Evolutionary conservation across 495 filamentous ascomycete species (phyloP), one percentile per base, ranked within the genome.

Genomic region (Penicillium lividum): DNA sequence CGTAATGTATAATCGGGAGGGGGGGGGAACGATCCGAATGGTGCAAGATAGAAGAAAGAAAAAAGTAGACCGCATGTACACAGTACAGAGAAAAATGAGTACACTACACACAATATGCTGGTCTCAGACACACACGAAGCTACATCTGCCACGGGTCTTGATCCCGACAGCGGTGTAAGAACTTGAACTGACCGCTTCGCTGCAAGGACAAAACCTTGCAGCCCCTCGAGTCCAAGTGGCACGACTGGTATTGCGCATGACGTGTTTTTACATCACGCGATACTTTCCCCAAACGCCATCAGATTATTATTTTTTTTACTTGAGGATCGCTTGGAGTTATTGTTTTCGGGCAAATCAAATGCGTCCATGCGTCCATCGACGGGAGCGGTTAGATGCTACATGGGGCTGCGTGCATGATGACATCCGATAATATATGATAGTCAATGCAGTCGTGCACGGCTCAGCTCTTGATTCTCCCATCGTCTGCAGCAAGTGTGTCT

Each of bases 191-290:
- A 76, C 73, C 73, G 73, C 73, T 60, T 66, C 64, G 7, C 63
- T 68, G 66, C 53, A 59, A 66, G 68, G 64, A 63, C 40, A 59
- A 55, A 22, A 67, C 70, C 65, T 68, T 75, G 68, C 68, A 70
- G 64, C 51, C 51, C 47, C 46, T 40, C 47, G 46, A 59, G 59
- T 43, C 48, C 42, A 43, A 63, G 53, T 59, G 53, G 61, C 49
- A 60, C 44, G 51, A 56, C 22, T 34, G 9, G 7, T 7, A 47
- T 36, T 25, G 11, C 44, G 53, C 50, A 58, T 62, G 54, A 62
- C 55, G 60, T 59, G 58, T 54, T 56, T 58, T 59, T 46, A 58
- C 55, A 61, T 65, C 62, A 61, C 51, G 55, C 62, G 62, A 59
- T 34, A 45, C 15, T 27, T 28, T 53, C 40, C 34, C 22, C 29